Conservation (phyloP, 2,329 filamentous ascomycete species). For the Pseudonectria foliicola region DNA sequence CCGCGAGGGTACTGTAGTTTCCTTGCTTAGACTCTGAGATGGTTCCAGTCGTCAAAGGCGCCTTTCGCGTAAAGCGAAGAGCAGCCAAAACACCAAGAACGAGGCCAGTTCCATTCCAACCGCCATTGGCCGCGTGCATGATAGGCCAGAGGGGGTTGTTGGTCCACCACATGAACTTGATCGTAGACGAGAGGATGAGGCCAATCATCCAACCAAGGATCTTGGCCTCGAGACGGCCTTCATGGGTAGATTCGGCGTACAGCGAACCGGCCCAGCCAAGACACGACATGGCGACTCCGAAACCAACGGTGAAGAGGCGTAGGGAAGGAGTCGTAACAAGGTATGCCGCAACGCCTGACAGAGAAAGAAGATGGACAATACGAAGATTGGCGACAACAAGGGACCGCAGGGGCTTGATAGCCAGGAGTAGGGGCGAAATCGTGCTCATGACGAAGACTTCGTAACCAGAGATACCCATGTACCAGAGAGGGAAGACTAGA, state of each 20-base stretch:
- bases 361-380: constrained; percentile 66
- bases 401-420: constrained; percentile 60
- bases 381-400: constrained; percentile 63
- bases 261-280: constrained; percentile 79
- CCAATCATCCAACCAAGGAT: constrained; percentile 76
- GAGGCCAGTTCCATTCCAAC: constrained; percentile 82
- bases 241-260: constrained; percentile 68
- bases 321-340: constrained; percentile 62
- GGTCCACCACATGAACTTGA: constrained; percentile 88
- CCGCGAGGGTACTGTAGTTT: constrained; percentile 64
- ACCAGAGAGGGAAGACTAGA: constrained; percentile 88
- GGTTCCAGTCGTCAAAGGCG: constrained; percentile 39
- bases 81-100: constrained; percentile 68
- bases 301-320: constrained; percentile 74
- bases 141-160: constrained; percentile 98
- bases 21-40: constrained; percentile 34
- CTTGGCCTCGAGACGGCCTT: constrained; percentile 70
- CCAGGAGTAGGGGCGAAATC: constrained; percentile 72
- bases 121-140: constrained; percentile 82
- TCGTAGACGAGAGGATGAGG: constrained; percentile 74
- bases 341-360: constrained; percentile 74
- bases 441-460: constrained; percentile 84
- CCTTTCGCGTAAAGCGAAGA: constrained; percentile 64
- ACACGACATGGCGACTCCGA: constrained; percentile 73
- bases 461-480: constrained; percentile 98